Evolutionary conservation across 208 protist species (phyloP).

Genomic region (Cochliopodium minus): DNA sequence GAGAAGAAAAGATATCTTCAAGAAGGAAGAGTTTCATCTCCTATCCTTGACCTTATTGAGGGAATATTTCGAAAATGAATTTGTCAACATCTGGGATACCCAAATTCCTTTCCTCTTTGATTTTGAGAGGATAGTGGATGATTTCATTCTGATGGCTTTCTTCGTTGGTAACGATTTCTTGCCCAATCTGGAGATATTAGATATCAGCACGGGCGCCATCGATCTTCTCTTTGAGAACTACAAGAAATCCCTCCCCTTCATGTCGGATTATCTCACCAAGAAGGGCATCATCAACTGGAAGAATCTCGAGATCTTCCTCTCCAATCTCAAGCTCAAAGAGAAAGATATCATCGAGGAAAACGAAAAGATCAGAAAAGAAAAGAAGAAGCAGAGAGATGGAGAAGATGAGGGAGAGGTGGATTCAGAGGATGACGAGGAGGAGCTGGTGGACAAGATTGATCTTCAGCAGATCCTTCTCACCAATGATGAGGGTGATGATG

Average conservation of each 20-base stretch:
- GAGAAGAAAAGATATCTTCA: slow-evolving; percentile 46
- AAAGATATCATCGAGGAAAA: too few relatives aligned
- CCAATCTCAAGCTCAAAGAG: too few relatives aligned
- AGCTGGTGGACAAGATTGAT: slow-evolving; percentile 17
- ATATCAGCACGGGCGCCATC: slow-evolving; percentile 78
- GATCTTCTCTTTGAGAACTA: slow-evolving; percentile 60
- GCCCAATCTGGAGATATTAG: slow-evolving; percentile 71
- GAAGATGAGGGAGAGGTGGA: slow-evolving; percentile 37
- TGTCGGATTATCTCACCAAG: slow-evolving; percentile 50
- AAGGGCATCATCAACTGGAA: slow-evolving; percentile 45
- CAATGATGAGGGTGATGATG: slow-evolving; percentile 48
- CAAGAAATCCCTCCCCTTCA: slow-evolving; percentile 37
- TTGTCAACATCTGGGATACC: slow-evolving; percentile 40
- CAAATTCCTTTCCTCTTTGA: slow-evolving; percentile 39
- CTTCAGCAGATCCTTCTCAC: slow-evolving; percentile 36
- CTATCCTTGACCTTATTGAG: slow-evolving; percentile 67
- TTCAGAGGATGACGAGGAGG: slow-evolving; percentile 31
- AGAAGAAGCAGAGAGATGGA: slow-evolving; percentile 45
- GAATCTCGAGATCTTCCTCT: slow-evolving; percentile 23
- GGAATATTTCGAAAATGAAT: slow-evolving; percentile 77
- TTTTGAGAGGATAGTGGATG: slow-evolving; percentile 89
- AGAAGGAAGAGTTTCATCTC: slow-evolving; percentile 39
- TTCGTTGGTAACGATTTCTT: slow-evolving; percentile 97
- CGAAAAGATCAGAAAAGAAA: too few relatives aligned
- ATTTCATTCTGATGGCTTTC: slow-evolving; percentile 90